Conservation (phyloP, 768 basidiomycete species). For the Coprinellus aureogranulatus region DNA sequence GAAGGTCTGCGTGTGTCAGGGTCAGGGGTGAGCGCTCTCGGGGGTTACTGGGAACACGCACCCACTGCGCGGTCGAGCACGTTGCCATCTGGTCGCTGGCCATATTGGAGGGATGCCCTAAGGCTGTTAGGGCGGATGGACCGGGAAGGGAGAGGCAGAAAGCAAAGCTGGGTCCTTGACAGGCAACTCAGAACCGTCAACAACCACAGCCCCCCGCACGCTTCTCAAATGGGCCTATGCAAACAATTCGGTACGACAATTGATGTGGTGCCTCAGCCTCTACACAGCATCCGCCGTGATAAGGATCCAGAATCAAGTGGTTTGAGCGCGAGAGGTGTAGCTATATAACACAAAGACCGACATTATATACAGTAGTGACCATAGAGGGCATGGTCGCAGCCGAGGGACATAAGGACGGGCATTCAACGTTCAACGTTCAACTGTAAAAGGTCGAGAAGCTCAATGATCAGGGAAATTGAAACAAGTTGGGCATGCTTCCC, state of each 20-base stretch:
- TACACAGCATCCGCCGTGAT: not conserved
- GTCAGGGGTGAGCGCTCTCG: not conserved
- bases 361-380: no score
- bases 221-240: not conserved
- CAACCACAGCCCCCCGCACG: not conserved
- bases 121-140: not conserved
- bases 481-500: no score
- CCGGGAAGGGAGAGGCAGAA: not conserved
- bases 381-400: no score
- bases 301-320: not conserved
- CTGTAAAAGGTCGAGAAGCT: no score
- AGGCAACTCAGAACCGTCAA: not conserved
- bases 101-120: not conserved
- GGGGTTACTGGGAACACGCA: not conserved
- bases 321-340: not conserved
- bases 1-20: slow-evolving; percentile 27
- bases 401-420: no score
- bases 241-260: not conserved
- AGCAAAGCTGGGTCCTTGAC: not conserved
- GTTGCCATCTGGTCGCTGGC: not conserved
- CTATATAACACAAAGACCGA: no score
- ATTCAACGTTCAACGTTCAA: no score
- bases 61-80: not conserved
- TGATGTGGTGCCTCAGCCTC: not conserved
- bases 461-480: no score